These are phyloP conservation scores for Tricholoma sp. DNA, from an alignment of 768 basidiomycete genomes.

Conservation along the genomic window DNA sequence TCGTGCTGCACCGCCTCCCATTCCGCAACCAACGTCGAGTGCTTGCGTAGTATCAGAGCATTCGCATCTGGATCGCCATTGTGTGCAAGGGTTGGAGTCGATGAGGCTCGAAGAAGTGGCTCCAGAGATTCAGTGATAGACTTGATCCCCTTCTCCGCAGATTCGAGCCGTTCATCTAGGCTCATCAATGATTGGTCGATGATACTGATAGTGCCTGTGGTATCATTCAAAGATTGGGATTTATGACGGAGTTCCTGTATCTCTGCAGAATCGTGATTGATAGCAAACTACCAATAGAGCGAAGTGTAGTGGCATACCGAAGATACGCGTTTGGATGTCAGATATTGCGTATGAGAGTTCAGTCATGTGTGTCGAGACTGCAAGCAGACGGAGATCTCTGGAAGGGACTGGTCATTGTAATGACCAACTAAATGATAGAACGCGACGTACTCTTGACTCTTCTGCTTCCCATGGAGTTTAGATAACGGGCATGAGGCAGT, in stretches of 20 bases:
- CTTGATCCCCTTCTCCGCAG: conserved; percentile 68
- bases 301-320: conserved; percentile 46
- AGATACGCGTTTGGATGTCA: conserved; percentile 88
- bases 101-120: conserved; percentile 45
- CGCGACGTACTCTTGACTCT: conserved; percentile 62
- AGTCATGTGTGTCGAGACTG: conserved; percentile 80
- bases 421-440: conserved; percentile 7
- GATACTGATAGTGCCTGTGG: conserved; percentile 53
- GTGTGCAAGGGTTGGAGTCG: conserved; percentile 43
- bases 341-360: conserved; percentile 84
- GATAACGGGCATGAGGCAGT: conserved; percentile 47
- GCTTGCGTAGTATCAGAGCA: conserved; percentile 61
- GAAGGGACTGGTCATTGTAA: conserved; percentile 2
- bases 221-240: conserved; percentile 59
- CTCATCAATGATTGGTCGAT: conserved; percentile 80
- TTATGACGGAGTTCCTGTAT: conserved; percentile 92
- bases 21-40: conserved; percentile 63
- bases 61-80: conserved; percentile 35
- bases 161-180: conserved; percentile 74
- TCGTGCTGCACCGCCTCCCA: conserved; percentile 82
- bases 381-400: conserved; percentile 73
- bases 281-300: not conserved
- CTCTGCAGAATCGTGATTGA: conserved; percentile 40
- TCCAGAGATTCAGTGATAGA: conserved; percentile 60
- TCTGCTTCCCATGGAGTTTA: conserved; percentile 46